A percentile compares a stretch with the other conserved stretches of the same genome.
These are phyloP conservation scores for Lactarius psammicola DNA, from an alignment of 768 basidiomycete genomes.

Conservation along the genomic window DNA sequence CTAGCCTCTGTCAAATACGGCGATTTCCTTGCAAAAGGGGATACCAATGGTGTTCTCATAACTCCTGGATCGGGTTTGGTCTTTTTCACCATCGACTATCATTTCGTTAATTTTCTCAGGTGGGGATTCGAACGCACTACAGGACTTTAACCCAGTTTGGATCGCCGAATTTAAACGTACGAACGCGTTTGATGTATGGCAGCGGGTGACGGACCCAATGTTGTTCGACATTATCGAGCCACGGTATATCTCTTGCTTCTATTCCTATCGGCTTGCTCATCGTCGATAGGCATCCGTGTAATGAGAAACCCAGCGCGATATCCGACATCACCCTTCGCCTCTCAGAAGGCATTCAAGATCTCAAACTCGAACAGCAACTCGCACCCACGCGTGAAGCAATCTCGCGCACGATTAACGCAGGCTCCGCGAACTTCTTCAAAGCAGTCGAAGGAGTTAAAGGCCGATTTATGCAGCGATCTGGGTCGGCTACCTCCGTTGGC, in stretches of 20 bases:
- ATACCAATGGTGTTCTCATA: constrained; percentile 61
- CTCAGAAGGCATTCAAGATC: constrained; percentile 90
- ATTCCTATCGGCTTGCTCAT: not conserved
- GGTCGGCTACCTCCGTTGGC: constrained; percentile 24
- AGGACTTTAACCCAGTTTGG: constrained; percentile 89
- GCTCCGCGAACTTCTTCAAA: constrained; percentile 81
- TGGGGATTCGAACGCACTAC: constrained; percentile 55
- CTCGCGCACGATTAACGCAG: constrained; percentile 65
- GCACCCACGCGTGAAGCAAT: constrained; percentile 91
- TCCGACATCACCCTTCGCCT: constrained; percentile 90
- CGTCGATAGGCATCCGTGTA: constrained; percentile 79
- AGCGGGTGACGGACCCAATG: constrained; percentile 83
- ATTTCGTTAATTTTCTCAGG: constrained; percentile 35
- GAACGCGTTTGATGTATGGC: constrained; percentile 87
- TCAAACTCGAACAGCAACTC: constrained; percentile 91
- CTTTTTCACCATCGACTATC: not conserved
- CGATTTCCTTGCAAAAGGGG: constrained; percentile 74
- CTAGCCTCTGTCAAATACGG: constrained; percentile 88
- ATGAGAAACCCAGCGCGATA: constrained; percentile 84
- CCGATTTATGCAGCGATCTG: constrained; percentile 54
- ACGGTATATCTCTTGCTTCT: constrained; percentile 47
- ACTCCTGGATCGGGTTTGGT: constrained; percentile 55
- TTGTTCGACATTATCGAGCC: constrained; percentile 96
- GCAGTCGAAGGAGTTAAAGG: constrained; percentile 88
- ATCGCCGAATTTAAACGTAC: constrained; percentile 85